Percentiles rank a stretch among this genome's conserved stretches.
phyloP scores from a whole-genome alignment of 2,329 filamentous ascomycete genomes.

The Scedosporium dehoogii region DNA sequence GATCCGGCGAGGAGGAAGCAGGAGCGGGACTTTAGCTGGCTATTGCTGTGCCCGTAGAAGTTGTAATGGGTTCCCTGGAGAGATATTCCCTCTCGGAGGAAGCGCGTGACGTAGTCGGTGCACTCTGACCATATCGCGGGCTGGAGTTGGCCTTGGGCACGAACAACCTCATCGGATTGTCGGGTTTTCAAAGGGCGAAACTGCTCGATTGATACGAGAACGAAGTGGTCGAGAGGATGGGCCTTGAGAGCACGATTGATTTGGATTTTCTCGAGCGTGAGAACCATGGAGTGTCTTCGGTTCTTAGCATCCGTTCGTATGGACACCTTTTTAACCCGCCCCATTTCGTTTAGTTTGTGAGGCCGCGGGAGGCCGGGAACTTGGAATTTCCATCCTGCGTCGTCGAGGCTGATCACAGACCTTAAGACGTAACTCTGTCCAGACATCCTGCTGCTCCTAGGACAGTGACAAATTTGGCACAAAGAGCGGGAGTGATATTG shows the following conservation, averaged over 20 bases:
- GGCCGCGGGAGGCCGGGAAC: not conserved
- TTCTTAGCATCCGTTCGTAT: not conserved
- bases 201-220: not conserved
- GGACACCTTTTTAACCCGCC: not conserved
- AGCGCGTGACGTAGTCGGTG: constrained; percentile 22
- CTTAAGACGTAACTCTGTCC: not conserved
- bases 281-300: not conserved
- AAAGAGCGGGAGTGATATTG: not conserved
- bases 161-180: not conserved
- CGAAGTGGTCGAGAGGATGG: not conserved
- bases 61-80: constrained; percentile 26
- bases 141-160: constrained; percentile 9
- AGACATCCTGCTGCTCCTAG: not conserved
- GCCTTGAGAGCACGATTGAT: not conserved
- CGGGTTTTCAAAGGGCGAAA: not conserved
- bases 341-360: not conserved
- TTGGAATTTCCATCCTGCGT: not conserved
- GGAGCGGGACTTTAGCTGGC: constrained; percentile 29
- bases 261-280: not conserved
- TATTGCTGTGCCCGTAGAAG: constrained; percentile 33
- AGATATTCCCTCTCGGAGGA: constrained; percentile 22
- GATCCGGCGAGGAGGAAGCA: constrained; percentile 26
- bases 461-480: not conserved
- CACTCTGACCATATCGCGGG: constrained; percentile 21
- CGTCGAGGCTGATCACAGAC: not conserved